A percentile compares a stretch with the other conserved stretches of the same genome.
Conservation (phyloP, 129 eudicot genomes). For the Lactuca saligna region DNA sequence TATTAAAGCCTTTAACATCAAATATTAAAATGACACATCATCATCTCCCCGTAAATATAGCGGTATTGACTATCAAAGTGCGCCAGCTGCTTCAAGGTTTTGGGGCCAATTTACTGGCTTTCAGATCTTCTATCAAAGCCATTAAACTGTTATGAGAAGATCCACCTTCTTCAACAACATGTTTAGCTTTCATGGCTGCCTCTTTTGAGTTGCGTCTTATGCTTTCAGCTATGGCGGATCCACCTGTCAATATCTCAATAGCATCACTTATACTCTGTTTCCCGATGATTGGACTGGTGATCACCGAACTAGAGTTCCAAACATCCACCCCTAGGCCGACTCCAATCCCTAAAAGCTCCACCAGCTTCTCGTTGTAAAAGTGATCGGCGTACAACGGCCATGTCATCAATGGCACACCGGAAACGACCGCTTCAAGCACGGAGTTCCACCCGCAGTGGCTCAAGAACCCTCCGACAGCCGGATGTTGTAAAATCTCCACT, state of each 20-base stretch:
- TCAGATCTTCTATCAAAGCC: slow-evolving; percentile 29
- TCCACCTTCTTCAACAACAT: slow-evolving; percentile 35
- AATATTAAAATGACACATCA: no score
- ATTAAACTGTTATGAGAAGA: slow-evolving; percentile 2
- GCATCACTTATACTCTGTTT: no score
- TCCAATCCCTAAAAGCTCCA: no score
- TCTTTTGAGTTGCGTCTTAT: slow-evolving; percentile 20
- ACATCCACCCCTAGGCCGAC: no score
- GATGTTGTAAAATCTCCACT: slow-evolving; percentile 30
- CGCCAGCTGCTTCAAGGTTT: neutral
- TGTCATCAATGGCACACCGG: slow-evolving; percentile 19
- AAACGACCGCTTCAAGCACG: slow-evolving; percentile 35
- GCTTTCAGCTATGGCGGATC: neutral
- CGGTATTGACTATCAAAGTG: no score
- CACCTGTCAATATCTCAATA: no score
- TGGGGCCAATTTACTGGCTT: neutral
- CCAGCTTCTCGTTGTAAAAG: no score
- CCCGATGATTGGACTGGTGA: no score
- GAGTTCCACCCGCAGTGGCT: slow-evolving; percentile 65
- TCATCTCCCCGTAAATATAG: no score
- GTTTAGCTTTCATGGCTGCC: slow-evolving; percentile 2
- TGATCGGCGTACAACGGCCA: no score
- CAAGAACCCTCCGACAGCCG: slow-evolving; percentile 39
- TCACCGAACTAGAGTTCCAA: no score
- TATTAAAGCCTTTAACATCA: no score